A percentile compares a stretch with the other conserved stretches of the same genome.
Conservation (phyloP, 192 early-diverging fungal genomes). For the Coemansia pectinata region DNA sequence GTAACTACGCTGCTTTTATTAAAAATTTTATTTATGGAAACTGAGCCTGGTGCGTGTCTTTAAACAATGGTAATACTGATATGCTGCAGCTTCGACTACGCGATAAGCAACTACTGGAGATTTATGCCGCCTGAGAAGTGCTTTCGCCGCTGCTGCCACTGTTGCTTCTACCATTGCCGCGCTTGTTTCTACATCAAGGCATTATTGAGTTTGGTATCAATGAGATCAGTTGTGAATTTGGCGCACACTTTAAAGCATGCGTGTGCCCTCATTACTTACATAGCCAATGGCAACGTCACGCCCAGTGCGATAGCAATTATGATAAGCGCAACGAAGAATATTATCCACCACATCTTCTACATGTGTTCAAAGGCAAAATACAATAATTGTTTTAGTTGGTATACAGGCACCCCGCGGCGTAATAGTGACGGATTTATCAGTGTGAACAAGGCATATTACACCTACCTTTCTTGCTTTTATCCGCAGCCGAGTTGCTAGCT, state of each 20-base stretch:
- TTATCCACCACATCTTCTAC: constrained; percentile 51
- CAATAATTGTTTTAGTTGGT: background rate
- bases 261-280: constrained; percentile 26
- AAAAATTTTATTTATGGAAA: background rate
- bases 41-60: background rate
- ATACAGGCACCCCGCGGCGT: background rate
- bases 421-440: background rate
- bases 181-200: constrained; percentile 8
- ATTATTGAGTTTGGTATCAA: background rate
- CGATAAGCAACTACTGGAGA: background rate
- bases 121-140: background rate
- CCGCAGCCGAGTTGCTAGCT: constrained; percentile 35
- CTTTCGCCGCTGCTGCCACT: background rate
- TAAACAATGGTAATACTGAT: background rate
- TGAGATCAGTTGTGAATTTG: background rate
- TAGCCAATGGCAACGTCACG: constrained; percentile 39
- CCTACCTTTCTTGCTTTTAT: constrained; percentile 48
- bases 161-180: constrained; percentile 10
- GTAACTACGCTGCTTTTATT: background rate
- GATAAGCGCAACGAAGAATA: constrained; percentile 33
- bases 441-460: background rate
- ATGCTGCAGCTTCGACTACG: background rate
- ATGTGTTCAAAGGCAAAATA: background rate
- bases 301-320: constrained; percentile 40
- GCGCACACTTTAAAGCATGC: background rate